phyloP scores from a whole-genome alignment of 805 yeast genomes.

The Scheffersomyces stipitis region DNA sequence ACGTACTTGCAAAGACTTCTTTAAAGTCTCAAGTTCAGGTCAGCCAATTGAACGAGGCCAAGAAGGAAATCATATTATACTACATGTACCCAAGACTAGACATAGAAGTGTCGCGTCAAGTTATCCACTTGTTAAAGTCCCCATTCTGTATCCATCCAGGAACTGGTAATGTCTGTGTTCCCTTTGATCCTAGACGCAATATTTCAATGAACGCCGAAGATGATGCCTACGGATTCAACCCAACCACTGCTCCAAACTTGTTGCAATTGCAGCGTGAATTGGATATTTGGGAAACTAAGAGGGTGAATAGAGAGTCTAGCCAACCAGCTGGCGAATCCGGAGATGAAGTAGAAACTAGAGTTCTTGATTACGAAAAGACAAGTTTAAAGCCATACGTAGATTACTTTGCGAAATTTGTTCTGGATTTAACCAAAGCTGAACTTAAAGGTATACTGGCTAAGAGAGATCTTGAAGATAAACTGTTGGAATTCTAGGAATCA shows the following conservation, averaged over 20 bases:
- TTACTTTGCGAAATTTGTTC: constrained; percentile 63
- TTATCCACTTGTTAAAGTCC: constrained; percentile 89
- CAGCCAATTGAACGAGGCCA: constrained; percentile 59
- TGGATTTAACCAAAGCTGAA: constrained; percentile 56
- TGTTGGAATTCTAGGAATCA: constrained; percentile 29
- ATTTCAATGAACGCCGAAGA: constrained; percentile 32
- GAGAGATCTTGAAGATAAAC: constrained; percentile 35
- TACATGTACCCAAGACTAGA: constrained; percentile 90
- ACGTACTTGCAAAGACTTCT: constrained; percentile 45
- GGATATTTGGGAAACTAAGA: constrained; percentile 46
- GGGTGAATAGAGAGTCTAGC: constrained; percentile 27
- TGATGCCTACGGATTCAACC: constrained; percentile 62
- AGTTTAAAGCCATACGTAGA: constrained; percentile 70
- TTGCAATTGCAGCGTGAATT: constrained; percentile 62
- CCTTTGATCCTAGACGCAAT: constrained; percentile 56
- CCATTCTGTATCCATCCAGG: constrained; percentile 97
- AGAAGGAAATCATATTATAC: constrained; percentile 76
- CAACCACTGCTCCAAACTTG: constrained; percentile 76
- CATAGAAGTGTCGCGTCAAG: constrained; percentile 85
- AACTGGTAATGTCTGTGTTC: constrained; percentile 94
- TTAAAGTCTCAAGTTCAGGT: constrained; percentile 49
- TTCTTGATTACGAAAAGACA: constrained; percentile 60
- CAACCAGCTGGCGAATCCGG: constrained; percentile 20
- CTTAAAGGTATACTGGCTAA: constrained; percentile 26
- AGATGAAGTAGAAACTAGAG: constrained; percentile 15